A percentile compares a stretch with the other conserved stretches of the same genome.
Evolutionary conservation across 306 rosid species (phyloP).

Genomic region (Rubus idaeus): DNA sequence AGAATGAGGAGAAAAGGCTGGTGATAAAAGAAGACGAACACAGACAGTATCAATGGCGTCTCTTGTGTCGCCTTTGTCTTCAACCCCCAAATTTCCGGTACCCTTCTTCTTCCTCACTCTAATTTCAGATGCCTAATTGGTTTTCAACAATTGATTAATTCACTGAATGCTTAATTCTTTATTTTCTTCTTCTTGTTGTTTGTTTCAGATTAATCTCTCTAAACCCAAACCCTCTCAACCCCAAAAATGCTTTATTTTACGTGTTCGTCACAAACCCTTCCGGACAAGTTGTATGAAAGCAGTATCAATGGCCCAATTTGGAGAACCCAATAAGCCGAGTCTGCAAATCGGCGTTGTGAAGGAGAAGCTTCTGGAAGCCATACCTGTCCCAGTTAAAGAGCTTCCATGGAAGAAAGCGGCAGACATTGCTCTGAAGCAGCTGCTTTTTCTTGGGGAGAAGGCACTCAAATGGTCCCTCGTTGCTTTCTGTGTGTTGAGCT

Average conservation of each 20-base stretch:
- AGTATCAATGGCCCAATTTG: constrained; percentile 30
- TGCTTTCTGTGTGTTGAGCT: constrained; percentile 22
- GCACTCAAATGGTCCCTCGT: constrained; percentile 36
- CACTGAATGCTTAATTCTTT: neutral
- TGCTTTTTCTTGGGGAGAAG: constrained; percentile 29
- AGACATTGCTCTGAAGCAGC: constrained; percentile 24
- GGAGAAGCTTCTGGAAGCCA: constrained; percentile 38
- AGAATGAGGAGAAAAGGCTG: constrained; percentile 31
- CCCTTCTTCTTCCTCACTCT: neutral
- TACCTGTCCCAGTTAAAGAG: constrained; percentile 39
- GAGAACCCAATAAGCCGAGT: constrained; percentile 18
- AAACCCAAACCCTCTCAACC: constrained; percentile 15
- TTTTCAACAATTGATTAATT: neutral
- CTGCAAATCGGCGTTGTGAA: constrained; percentile 18
- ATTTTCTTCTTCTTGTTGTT: neutral
- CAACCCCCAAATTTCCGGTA: constrained; percentile 30
- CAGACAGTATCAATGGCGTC: constrained; percentile 35
- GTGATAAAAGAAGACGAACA: constrained; percentile 22
- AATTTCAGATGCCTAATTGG: neutral
- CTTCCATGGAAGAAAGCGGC: constrained; percentile 47
- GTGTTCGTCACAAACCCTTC: constrained; percentile 1
- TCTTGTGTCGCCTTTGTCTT: constrained; percentile 19
- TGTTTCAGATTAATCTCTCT: constrained; percentile 31
- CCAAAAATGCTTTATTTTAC: neutral
- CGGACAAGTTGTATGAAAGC: constrained; percentile 20